phyloP scores from a whole-genome alignment of 2,329 filamentous ascomycete species.

The Phialocephala subalpina region DNA sequence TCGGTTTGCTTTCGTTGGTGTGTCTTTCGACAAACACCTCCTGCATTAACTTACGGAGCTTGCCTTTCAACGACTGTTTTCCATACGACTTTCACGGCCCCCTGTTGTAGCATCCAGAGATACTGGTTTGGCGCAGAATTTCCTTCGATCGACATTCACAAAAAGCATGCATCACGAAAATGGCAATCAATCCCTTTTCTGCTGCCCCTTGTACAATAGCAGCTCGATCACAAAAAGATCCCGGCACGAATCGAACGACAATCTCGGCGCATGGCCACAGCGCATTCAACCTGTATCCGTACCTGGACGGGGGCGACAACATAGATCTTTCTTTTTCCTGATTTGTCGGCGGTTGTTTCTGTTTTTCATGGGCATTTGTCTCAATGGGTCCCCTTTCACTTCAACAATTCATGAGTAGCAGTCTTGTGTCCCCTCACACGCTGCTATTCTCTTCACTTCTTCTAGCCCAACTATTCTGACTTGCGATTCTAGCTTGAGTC shows the following conservation, averaged over 20 bases:
- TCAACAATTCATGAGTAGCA: slow-evolving; percentile 37
- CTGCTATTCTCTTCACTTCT: slow-evolving; percentile 30
- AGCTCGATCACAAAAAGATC: slow-evolving; percentile 43
- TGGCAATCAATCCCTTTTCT: slow-evolving; percentile 34
- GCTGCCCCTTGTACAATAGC: slow-evolving; percentile 45
- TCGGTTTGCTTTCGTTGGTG: slow-evolving; percentile 23
- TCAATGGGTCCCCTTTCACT: slow-evolving; percentile 35
- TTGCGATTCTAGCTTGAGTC: slow-evolving; percentile 3
- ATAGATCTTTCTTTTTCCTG: slow-evolving; percentile 39
- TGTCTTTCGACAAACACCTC: background rate
- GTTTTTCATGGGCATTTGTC: slow-evolving; percentile 32
- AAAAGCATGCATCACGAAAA: slow-evolving; percentile 40
- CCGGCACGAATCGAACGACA: slow-evolving; percentile 39
- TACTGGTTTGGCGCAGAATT: slow-evolving; percentile 32
- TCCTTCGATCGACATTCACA: slow-evolving; percentile 37
- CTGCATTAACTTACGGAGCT: slow-evolving; percentile 2
- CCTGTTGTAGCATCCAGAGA: slow-evolving; percentile 43
- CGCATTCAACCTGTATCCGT: slow-evolving; percentile 46
- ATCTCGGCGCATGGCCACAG: slow-evolving; percentile 43
- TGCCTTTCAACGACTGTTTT: slow-evolving; percentile 40
- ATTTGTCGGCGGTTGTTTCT: slow-evolving; percentile 34
- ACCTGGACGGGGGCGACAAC: slow-evolving; percentile 35
- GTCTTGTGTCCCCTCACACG: slow-evolving; percentile 39
- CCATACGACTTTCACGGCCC: slow-evolving; percentile 46
- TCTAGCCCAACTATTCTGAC: slow-evolving; percentile 9